Percentiles rank a stretch among this genome's conserved stretches.
Conservation (phyloP, 306 rosid species). For the Prunus salicina region DNA sequence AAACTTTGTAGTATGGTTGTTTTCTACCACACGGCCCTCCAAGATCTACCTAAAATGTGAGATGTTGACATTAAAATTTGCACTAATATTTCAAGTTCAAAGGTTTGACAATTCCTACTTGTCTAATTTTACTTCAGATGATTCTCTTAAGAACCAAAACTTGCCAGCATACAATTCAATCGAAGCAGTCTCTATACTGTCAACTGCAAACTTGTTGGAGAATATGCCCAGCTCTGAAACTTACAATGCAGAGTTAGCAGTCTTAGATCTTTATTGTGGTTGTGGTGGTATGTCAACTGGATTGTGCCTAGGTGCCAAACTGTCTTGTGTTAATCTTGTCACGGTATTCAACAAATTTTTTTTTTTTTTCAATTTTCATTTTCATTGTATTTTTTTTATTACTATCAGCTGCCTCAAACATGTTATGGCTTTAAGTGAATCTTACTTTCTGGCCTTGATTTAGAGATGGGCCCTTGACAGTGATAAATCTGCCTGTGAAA, state of each 20-base stretch:
- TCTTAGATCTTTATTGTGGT: conserved; percentile 83
- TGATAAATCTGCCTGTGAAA: conserved; percentile 62
- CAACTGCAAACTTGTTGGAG: conserved; percentile 27
- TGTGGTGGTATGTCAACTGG: conserved; percentile 99
- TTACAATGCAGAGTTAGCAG: conserved; percentile 38
- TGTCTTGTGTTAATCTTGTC: conserved; percentile 64
- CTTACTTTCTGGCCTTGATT: conserved; percentile 27
- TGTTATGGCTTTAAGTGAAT: conserved; percentile 9
- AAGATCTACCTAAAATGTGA: neutral
- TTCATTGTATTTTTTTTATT: conserved; percentile 1
- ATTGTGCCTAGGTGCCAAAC: conserved; percentile 78
- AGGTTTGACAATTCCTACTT: conserved; percentile 12
- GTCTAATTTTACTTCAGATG: conserved; percentile 43
- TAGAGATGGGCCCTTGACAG: conserved; percentile 93
- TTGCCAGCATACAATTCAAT: conserved; percentile 25
- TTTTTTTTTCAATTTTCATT: conserved; percentile 16
- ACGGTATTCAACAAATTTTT: conserved; percentile 46
- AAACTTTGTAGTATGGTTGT: too few species aligned
- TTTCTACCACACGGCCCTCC: neutral
- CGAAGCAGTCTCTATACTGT: conserved; percentile 27
- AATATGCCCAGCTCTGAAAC: conserved; percentile 29
- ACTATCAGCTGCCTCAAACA: conserved; percentile 7
- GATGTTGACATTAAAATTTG: conserved; percentile 1
- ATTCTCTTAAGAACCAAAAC: conserved; percentile 30
- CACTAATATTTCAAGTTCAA: conserved; percentile 17